Conservation (phyloP, 1,284 basidiomycete species). For the Ustilago shanxiensis region DNA sequence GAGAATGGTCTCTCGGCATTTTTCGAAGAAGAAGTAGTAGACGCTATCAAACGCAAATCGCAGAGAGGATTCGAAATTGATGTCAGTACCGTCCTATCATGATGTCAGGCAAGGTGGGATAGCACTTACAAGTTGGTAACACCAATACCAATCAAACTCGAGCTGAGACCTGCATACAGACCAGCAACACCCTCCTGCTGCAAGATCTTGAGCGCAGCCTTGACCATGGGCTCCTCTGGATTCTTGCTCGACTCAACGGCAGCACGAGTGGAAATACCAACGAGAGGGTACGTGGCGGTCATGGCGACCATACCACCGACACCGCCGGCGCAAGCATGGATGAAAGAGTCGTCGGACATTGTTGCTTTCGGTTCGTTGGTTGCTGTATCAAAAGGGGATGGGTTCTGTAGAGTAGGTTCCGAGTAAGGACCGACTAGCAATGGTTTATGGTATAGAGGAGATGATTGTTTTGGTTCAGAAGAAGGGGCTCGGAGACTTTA, state of each 20-base stretch:
- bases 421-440: conserved; percentile 16
- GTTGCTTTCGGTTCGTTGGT: conserved; percentile 7
- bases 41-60: conserved; percentile 56
- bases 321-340: conserved; percentile 90
- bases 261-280: conserved; percentile 91
- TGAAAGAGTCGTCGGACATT: conserved; percentile 78
- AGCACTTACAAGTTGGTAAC: conserved; percentile 82
- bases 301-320: conserved; percentile 82
- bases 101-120: background rate
- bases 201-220: conserved; percentile 79
- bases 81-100: no score
- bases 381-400: background rate
- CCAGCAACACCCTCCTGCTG: conserved; percentile 86
- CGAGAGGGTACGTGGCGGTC: conserved; percentile 76
- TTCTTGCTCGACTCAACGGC: conserved; percentile 88
- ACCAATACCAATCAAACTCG: conserved; percentile 89
- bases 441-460: background rate
- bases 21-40: conserved; percentile 71
- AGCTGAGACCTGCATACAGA: conserved; percentile 88
- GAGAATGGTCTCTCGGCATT: conserved; percentile 67
- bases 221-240: conserved; percentile 73
- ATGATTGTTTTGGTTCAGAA: background rate
- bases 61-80: background rate
- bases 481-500: conserved; percentile 14
- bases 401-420: background rate